Percentiles rank a stretch among this genome's conserved stretches.
Evolutionary conservation across 2,329 filamentous ascomycete genomes (phyloP).

Genomic region (Fusarium euwallaceae): DNA sequence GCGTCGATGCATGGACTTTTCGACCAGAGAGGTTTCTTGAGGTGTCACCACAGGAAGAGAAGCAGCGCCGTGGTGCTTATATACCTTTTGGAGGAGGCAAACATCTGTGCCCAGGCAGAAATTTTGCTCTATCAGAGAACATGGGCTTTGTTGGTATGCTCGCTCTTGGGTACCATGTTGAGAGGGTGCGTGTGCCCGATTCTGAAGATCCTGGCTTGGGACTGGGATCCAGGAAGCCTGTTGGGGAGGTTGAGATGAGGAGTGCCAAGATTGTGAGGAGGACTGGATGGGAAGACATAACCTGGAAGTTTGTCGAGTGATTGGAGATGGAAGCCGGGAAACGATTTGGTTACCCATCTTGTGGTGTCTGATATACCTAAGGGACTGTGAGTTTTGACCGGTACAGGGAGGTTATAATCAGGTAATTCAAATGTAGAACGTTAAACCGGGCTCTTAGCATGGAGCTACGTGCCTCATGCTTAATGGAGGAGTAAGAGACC

Average conservation of each 20-base stretch:
- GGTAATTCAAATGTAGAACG: too few relatives aligned
- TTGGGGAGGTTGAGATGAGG: too few relatives aligned
- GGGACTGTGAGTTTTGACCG: too few relatives aligned
- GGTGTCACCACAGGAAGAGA: background rate
- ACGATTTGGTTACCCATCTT: too few relatives aligned
- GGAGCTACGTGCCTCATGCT: too few relatives aligned
- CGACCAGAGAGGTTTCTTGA: conserved; percentile 6
- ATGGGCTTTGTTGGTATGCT: conserved; percentile 12
- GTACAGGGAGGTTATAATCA: too few relatives aligned
- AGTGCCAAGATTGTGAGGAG: background rate
- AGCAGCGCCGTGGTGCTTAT: conserved; percentile 4
- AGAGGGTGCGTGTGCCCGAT: conserved; percentile 1
- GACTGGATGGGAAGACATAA: background rate
- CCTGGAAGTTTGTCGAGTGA: background rate
- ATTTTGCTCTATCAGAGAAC: conserved; percentile 15
- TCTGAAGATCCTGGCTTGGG: conserved; percentile 5
- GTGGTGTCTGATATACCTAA: too few relatives aligned
- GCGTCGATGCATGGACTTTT: background rate
- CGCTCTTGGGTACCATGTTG: conserved; percentile 3
- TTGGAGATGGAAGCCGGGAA: too few relatives aligned
- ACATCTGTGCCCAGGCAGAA: conserved; percentile 17
- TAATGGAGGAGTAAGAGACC: too few relatives aligned
- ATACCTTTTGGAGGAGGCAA: conserved; percentile 26
- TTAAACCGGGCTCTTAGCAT: too few relatives aligned
- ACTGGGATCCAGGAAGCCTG: background rate